phyloP scores from a whole-genome alignment of 805 yeast species.

The Lachancea sp. region DNA sequence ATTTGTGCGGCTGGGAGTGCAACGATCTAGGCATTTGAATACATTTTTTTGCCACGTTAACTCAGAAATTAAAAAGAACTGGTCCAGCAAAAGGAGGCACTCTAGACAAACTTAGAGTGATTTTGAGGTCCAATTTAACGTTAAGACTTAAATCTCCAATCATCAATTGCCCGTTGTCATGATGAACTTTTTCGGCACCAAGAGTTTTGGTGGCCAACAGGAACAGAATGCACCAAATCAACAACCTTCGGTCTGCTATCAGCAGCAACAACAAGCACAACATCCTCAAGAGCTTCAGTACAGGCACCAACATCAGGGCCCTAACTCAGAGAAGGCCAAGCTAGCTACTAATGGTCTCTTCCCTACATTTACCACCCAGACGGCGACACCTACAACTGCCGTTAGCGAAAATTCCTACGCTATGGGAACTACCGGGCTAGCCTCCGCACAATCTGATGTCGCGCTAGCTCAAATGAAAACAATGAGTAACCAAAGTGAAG shows the following conservation, averaged over 20 bases:
- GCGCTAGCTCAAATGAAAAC: conserved; percentile 32
- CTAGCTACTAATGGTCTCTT: conserved; percentile 18
- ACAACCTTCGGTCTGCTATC: conserved; percentile 8
- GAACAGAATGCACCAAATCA: conserved; percentile 6
- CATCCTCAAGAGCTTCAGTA: neutral
- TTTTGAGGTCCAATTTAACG: neutral
- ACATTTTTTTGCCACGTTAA: too few relatives aligned
- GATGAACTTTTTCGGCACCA: conserved; percentile 29
- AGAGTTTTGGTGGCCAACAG: conserved; percentile 8
- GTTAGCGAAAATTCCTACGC: conserved; percentile 55
- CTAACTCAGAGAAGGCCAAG: conserved; percentile 5
- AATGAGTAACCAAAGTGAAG: conserved; percentile 12
- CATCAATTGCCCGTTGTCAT: conserved; percentile 3
- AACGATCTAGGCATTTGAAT: too few relatives aligned
- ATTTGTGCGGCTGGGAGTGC: too few relatives aligned
- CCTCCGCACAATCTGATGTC: conserved; percentile 31
- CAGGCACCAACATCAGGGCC: conserved; percentile 12
- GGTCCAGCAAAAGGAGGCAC: too few relatives aligned
- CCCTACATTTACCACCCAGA: conserved; percentile 37
- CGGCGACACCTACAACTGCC: conserved; percentile 62
- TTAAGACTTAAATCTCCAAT: neutral
- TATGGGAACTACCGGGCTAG: conserved; percentile 57
- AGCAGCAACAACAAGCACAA: conserved; percentile 6
- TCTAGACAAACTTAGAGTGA: too few relatives aligned
- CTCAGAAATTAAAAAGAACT: too few relatives aligned